Conservation (phyloP, 768 basidiomycete species). For the Aureoboletus auriporus region DNA sequence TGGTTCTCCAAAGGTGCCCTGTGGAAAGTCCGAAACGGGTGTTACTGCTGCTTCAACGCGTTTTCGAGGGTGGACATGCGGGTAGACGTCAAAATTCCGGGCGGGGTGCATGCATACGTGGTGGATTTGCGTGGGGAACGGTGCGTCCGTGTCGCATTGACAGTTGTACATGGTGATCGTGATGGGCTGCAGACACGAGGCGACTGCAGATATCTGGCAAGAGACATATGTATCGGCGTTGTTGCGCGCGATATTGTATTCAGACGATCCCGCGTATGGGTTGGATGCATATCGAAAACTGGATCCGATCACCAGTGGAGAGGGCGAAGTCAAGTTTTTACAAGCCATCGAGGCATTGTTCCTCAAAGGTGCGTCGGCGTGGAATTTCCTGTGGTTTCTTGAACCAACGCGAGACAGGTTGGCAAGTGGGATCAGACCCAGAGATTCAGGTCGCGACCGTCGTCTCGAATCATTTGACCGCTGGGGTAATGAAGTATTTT, state of each 20-base stretch:
- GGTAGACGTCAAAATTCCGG: slow-evolving; percentile 98
- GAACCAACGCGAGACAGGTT: slow-evolving; percentile 48
- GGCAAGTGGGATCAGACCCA: slow-evolving; percentile 98
- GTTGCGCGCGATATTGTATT: slow-evolving; percentile 88
- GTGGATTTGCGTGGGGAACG: slow-evolving; percentile 92
- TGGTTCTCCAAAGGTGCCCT: slow-evolving; percentile 86
- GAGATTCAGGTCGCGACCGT: slow-evolving; percentile 98
- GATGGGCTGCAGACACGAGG: slow-evolving; percentile 56
- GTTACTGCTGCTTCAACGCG: slow-evolving; percentile 97
- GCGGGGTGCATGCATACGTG: slow-evolving; percentile 91
- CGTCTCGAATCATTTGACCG: slow-evolving; percentile 94
- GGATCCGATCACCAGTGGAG: slow-evolving; percentile 86
- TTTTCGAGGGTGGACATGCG: slow-evolving; percentile 95
- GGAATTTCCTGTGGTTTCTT: background rate
- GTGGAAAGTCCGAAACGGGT: slow-evolving; percentile 93
- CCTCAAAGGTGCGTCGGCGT: slow-evolving; percentile 56
- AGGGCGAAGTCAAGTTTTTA: slow-evolving; percentile 87
- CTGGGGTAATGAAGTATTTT: slow-evolving; percentile 95
- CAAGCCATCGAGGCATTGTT: slow-evolving; percentile 89
- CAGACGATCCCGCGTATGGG: slow-evolving; percentile 89
- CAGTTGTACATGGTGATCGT: too few species aligned
- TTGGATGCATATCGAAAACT: slow-evolving; percentile 93
- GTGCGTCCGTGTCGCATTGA: slow-evolving; percentile 35
- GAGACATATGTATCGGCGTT: slow-evolving; percentile 95
- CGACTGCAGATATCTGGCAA: slow-evolving; percentile 91